Evolutionary conservation across 164 flowering plant genomes (phyloP).

Genomic region (Berberis thunbergii): DNA sequence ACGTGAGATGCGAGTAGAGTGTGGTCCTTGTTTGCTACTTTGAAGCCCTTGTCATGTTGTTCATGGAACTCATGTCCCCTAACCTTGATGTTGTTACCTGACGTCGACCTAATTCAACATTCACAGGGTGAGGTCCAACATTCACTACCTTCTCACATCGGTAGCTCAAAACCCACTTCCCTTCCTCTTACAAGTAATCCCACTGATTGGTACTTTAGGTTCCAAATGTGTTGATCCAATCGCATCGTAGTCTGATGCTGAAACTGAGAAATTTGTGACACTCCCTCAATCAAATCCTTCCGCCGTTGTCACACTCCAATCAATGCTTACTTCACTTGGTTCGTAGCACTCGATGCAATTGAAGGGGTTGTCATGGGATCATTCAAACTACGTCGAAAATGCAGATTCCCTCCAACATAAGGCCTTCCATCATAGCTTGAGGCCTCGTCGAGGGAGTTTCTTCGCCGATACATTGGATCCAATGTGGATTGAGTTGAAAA

Average conservation of each 20-base stretch:
- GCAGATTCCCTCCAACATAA: not conserved
- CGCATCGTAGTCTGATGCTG: conserved; percentile 21
- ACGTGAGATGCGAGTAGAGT: no score
- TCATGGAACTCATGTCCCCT: no score
- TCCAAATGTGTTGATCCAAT: not conserved
- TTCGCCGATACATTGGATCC: conserved; percentile 26
- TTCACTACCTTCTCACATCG: conserved; percentile 77
- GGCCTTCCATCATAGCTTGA: conserved; percentile 14
- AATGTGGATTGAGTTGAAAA: conserved; percentile 53
- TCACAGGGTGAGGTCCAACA: conserved; percentile 57
- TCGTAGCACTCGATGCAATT: conserved; percentile 50
- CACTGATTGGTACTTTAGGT: not conserved
- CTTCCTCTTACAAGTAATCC: not conserved
- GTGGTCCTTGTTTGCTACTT: no score
- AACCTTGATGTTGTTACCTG: no score
- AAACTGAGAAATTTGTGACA: conserved; percentile 30
- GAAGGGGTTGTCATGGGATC: conserved; percentile 32
- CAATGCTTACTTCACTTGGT: conserved; percentile 87
- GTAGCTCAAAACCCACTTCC: conserved; percentile 47
- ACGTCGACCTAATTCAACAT: not conserved
- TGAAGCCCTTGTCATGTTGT: no score
- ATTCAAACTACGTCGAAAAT: conserved; percentile 28
- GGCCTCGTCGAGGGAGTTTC: conserved; percentile 53
- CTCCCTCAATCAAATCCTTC: conserved; percentile 66
- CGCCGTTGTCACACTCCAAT: conserved; percentile 91